Conservation (phyloP, 2,329 filamentous ascomycete genomes). For the Remersonia thermophila region DNA sequence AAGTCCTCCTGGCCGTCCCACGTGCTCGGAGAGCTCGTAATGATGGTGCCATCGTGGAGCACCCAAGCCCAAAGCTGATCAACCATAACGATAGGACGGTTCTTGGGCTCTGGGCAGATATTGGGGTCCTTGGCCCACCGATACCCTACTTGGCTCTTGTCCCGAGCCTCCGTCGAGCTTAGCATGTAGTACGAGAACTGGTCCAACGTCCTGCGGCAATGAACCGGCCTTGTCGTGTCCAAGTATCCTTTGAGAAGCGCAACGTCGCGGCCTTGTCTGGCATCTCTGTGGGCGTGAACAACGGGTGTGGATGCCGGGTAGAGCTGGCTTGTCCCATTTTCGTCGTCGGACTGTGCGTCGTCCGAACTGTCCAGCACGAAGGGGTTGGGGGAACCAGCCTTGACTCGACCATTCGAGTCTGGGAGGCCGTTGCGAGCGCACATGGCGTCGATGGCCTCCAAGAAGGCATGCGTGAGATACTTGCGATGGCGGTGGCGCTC, state of each 20-base stretch:
- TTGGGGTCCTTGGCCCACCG: constrained; percentile 4
- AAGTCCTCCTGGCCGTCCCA: constrained; percentile 7
- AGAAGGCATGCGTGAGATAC: constrained; percentile 1
- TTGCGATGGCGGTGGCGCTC: constrained; percentile 11
- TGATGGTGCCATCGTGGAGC: constrained; percentile 7
- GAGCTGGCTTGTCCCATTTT: constrained; percentile 1
- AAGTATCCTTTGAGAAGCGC: constrained; percentile 3
- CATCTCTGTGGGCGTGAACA: background rate
- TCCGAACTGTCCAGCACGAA: constrained; percentile 4
- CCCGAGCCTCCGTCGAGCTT: constrained; percentile 6
- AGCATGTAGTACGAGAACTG: constrained; percentile 11
- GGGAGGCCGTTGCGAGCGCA: background rate
- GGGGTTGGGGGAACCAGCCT: background rate
- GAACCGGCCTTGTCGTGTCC: background rate
- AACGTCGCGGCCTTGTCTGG: constrained; percentile 1
- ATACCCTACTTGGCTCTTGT: constrained; percentile 9
- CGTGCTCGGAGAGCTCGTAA: constrained; percentile 7
- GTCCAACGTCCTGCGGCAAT: constrained; percentile 9
- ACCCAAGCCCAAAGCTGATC: constrained; percentile 9
- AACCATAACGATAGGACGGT: constrained; percentile 8
- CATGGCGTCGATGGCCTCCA: constrained; percentile 2
- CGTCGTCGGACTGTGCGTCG: constrained; percentile 1
- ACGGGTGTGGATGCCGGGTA: background rate
- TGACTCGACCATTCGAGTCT: background rate
- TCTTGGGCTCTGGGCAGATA: constrained; percentile 1